phyloP scores from a whole-genome alignment of 345 rosid species.

The Moringa oleifera region DNA sequence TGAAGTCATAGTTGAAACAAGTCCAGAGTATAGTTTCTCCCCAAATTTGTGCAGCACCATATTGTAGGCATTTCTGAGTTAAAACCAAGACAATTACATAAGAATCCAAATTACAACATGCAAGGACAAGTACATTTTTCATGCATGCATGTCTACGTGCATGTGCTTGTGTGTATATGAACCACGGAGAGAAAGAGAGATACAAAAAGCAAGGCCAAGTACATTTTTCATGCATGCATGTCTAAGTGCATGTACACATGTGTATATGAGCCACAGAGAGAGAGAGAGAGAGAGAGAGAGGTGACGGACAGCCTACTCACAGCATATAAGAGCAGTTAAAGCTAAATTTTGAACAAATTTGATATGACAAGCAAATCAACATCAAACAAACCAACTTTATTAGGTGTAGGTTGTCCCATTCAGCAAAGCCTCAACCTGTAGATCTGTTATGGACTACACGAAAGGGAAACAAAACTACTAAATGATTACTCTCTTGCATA shows the following conservation, averaged over 20 bases:
- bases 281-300: background rate
- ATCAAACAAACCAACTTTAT: background rate
- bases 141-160: background rate
- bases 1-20: conserved; percentile 80
- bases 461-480: background rate
- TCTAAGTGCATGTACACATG: too few relatives aligned
- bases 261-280: background rate
- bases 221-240: background rate
- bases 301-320: too few relatives aligned
- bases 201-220: background rate
- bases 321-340: too few relatives aligned
- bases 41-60: conserved; percentile 99
- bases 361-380: too few relatives aligned
- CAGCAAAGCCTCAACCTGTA: background rate
- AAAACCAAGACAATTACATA: conserved; percentile 1
- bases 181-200: background rate
- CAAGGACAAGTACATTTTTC: background rate
- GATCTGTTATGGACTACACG: background rate
- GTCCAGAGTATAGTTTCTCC: conserved; percentile 76
- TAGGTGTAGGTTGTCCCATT: background rate
- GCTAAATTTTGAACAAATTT: too few relatives aligned
- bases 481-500: too few relatives aligned
- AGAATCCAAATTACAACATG: background rate
- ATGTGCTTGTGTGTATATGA: background rate
- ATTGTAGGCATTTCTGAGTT: conserved; percentile 86